phyloP scores from a whole-genome alignment of 768 basidiomycete genomes.

The Dacryopinax spathularia region DNA sequence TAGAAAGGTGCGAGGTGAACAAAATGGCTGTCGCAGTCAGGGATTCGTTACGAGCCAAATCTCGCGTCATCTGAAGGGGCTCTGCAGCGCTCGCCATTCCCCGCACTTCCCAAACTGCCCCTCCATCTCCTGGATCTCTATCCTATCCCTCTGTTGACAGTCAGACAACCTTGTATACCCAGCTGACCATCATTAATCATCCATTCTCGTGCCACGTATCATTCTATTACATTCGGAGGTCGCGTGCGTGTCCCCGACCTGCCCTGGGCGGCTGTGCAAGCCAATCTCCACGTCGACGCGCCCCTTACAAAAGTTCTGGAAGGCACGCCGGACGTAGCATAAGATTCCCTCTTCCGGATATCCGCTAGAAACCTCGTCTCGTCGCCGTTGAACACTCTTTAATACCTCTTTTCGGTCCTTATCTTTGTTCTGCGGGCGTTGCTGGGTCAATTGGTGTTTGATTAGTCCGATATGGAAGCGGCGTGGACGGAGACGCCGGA shows the following conservation, averaged over 20 bases:
- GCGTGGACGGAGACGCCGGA: conserved; percentile 67
- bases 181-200: background rate
- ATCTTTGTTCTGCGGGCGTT: background rate
- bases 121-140: no score
- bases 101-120: no score
- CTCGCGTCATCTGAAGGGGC: background rate
- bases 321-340: background rate
- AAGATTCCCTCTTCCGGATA: background rate
- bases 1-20: no score
- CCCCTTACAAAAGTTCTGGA: background rate
- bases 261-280: conserved; percentile 1
- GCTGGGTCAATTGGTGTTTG: background rate
- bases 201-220: background rate
- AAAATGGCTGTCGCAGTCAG: no score
- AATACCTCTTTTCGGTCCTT: background rate
- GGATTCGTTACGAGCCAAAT: no score
- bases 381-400: background rate
- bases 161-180: no score
- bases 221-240: background rate
- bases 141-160: no score
- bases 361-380: background rate
- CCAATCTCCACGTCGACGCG: background rate
- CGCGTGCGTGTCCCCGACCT: background rate
- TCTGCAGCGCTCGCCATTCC: no score
- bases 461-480: conserved; percentile 35